Evolutionary conservation across 768 basidiomycete species (phyloP).

Genomic region (Galerina marginata): DNA sequence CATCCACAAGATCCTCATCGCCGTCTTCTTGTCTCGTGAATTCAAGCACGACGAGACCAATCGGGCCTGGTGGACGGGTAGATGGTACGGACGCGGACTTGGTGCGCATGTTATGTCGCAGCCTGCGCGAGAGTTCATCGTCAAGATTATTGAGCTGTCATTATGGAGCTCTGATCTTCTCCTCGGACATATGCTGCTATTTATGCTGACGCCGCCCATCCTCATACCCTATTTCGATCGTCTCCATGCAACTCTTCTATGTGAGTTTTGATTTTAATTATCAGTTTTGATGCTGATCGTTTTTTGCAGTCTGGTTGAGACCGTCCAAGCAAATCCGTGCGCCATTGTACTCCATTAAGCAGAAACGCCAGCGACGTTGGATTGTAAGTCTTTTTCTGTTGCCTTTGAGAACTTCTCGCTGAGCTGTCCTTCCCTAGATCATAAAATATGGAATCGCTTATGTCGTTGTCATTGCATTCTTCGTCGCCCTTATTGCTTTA

Average conservation of each 20-base stretch:
- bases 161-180: slow-evolving; percentile 96
- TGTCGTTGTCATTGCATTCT: slow-evolving; percentile 66
- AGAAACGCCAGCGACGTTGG: slow-evolving; percentile 87
- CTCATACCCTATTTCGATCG: slow-evolving; percentile 92
- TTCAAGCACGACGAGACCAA: slow-evolving; percentile 99
- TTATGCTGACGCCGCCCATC: slow-evolving; percentile 89
- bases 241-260: slow-evolving; percentile 88
- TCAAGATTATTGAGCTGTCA: slow-evolving; percentile 96
- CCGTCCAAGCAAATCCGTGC: slow-evolving; percentile 94
- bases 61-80: slow-evolving; percentile 98
- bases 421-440: slow-evolving; percentile 51
- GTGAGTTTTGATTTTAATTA: slow-evolving; percentile 54
- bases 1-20: slow-evolving; percentile 91
- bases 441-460: slow-evolving; percentile 86
- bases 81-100: slow-evolving; percentile 95
- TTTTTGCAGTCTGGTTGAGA: slow-evolving; percentile 82
- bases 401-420: slow-evolving; percentile 5
- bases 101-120: slow-evolving; percentile 95
- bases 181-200: slow-evolving; percentile 83
- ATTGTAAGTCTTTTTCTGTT: slow-evolving; percentile 60
- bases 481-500: slow-evolving; percentile 77
- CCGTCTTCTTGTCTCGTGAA: slow-evolving; percentile 94
- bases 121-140: slow-evolving; percentile 94
- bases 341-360: slow-evolving; percentile 88
- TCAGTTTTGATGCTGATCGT: slow-evolving; percentile 21